Evolutionary conservation across 768 basidiomycete species (phyloP).

Genomic region (Xerocomus potaroensis): DNA sequence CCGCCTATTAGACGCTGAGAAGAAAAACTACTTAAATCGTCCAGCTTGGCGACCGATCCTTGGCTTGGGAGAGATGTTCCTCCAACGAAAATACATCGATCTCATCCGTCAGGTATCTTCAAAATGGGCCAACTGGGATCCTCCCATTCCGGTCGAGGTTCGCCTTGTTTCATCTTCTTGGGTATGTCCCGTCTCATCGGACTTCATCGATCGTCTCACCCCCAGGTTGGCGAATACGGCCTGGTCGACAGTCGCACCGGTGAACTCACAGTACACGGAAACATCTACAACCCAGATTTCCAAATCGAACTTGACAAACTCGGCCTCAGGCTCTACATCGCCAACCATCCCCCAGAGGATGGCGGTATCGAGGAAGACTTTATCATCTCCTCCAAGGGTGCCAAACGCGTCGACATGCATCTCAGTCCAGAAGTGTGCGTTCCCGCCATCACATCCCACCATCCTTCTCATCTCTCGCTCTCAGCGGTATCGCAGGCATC

Average conservation of each 20-base stretch:
- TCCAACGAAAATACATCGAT: slow-evolving; percentile 34
- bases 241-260: slow-evolving; percentile 27
- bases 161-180: background rate
- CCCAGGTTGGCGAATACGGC: slow-evolving; percentile 34
- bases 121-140: slow-evolving; percentile 39
- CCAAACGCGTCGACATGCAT: slow-evolving; percentile 4
- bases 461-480: too few relatives aligned
- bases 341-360: slow-evolving; percentile 12
- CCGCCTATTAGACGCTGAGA: slow-evolving; percentile 1
- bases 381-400: slow-evolving; percentile 25
- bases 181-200: background rate
- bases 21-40: background rate
- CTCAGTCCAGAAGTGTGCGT: slow-evolving; percentile 22
- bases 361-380: slow-evolving; percentile 19
- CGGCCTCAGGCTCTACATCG: background rate
- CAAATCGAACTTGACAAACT: slow-evolving; percentile 15
- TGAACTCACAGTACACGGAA: slow-evolving; percentile 28
- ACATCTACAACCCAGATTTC: slow-evolving; percentile 26
- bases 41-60: background rate
- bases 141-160: slow-evolving; percentile 31
- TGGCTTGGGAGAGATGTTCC: slow-evolving; percentile 1
- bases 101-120: slow-evolving; percentile 29
- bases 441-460: background rate
- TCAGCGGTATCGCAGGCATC: slow-evolving; percentile 22
- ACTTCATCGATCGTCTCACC: background rate